Evolutionary conservation across 768 basidiomycete genomes (phyloP).

Genomic region (Cubamyces sp.): DNA sequence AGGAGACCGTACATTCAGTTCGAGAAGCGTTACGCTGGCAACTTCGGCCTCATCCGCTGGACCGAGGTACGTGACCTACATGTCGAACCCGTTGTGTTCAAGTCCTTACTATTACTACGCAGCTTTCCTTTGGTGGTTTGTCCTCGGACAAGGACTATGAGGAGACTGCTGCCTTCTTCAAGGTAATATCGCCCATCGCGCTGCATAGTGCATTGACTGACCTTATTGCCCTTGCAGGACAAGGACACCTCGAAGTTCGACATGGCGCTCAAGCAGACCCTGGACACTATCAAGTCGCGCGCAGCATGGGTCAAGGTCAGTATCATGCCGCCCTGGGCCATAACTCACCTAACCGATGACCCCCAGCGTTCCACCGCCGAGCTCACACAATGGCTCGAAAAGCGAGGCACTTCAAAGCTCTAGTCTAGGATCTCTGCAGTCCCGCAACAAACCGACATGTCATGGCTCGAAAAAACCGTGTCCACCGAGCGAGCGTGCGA

Average conservation of each 20-base stretch:
- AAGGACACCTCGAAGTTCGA: constrained; percentile 74
- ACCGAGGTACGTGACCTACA: constrained; percentile 1
- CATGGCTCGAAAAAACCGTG: not conserved
- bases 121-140: constrained; percentile 38
- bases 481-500: not conserved
- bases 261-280: constrained; percentile 62
- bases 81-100: not conserved
- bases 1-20: not conserved
- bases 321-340: not conserved
- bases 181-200: constrained; percentile 46
- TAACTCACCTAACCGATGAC: not conserved
- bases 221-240: constrained; percentile 39
- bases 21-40: constrained; percentile 21
- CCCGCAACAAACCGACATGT: not conserved
- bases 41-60: constrained; percentile 20
- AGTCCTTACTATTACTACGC: not conserved
- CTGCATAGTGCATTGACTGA: not conserved
- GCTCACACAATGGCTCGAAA: constrained; percentile 55
- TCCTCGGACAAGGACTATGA: constrained; percentile 71
- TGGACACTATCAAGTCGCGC: constrained; percentile 69
- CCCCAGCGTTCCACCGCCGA: constrained; percentile 62
- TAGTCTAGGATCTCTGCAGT: not conserved
- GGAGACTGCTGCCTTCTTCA: constrained; percentile 72
- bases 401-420: constrained; percentile 35
- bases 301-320: constrained; percentile 65